Percentiles rank a stretch among this genome's conserved stretches.
Evolutionary conservation across 495 filamentous ascomycete genomes (phyloP).

Genomic region (Penicillium atrosanguineum): DNA sequence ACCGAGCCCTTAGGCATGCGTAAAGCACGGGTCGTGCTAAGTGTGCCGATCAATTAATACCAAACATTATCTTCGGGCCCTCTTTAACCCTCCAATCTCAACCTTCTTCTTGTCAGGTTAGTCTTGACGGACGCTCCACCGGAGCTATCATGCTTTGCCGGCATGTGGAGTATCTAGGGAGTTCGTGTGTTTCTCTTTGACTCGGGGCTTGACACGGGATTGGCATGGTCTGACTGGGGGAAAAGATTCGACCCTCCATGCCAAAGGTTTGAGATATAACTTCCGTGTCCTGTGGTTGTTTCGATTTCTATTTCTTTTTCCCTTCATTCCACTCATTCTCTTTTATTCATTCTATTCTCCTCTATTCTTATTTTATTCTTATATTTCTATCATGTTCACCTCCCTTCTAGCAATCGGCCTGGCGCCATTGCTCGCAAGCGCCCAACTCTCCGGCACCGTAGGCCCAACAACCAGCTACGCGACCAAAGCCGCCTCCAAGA

Average conservation of each 20-base stretch:
- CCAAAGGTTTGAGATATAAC: background rate
- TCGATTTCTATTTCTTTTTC: background rate
- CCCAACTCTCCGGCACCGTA: constrained; percentile 42
- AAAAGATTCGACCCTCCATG: background rate
- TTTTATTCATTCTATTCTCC: background rate
- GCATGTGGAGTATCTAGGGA: background rate
- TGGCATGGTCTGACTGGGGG: constrained; percentile 1
- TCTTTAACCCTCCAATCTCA: constrained; percentile 15
- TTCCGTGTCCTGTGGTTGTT: background rate
- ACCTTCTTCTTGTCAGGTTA: background rate
- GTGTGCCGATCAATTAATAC: constrained; percentile 14
- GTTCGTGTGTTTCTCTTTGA: constrained; percentile 1
- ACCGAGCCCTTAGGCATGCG: background rate
- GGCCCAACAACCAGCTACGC: constrained; percentile 40
- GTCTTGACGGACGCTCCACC: background rate
- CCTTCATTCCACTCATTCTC: background rate
- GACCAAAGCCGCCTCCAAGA: constrained; percentile 31
- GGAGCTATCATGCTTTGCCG: background rate
- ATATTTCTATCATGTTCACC: constrained; percentile 1
- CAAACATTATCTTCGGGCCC: constrained; percentile 7
- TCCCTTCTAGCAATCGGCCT: constrained; percentile 27
- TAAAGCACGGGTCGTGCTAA: background rate
- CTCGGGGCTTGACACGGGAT: background rate
- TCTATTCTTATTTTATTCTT: background rate
- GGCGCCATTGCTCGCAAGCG: constrained; percentile 32